Conservation (phyloP, 2,329 filamentous ascomycete species). For the Penicillium brasilianum region DNA sequence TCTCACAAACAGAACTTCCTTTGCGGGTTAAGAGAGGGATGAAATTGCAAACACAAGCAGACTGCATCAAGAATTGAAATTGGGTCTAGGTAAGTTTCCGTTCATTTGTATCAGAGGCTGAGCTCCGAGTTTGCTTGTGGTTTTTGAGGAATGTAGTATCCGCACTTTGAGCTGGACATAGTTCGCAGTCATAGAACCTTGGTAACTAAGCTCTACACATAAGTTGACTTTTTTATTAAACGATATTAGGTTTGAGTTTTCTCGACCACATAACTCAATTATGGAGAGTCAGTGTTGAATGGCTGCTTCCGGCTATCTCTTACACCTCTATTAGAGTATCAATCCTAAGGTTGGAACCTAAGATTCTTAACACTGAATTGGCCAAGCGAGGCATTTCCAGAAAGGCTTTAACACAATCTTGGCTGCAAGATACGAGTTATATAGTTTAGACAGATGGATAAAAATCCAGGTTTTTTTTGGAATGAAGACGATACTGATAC, state of each 20-base stretch:
- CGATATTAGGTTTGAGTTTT: too few relatives aligned
- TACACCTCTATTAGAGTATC: too few relatives aligned
- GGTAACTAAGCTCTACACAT: too few relatives aligned
- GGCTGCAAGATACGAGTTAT: not conserved
- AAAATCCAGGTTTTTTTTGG: not conserved
- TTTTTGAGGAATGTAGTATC: not conserved
- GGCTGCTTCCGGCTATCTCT: too few relatives aligned
- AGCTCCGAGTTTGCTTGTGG: not conserved
- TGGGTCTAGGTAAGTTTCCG: not conserved
- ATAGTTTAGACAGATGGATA: not conserved
- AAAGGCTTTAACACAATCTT: too few relatives aligned
- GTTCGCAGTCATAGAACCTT: not conserved
- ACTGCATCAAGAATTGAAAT: not conserved
- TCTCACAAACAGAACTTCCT: constrained; percentile 7
- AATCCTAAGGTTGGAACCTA: too few relatives aligned
- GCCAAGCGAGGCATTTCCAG: too few relatives aligned
- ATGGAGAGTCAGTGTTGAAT: too few relatives aligned
- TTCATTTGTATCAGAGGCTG: not conserved
- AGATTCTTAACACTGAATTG: too few relatives aligned
- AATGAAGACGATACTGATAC: not conserved
- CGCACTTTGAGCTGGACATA: not conserved
- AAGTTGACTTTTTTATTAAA: too few relatives aligned
- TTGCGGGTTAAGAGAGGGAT: not conserved
- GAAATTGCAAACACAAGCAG: not conserved
- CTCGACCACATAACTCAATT: too few relatives aligned